These are phyloP conservation scores for Halenospora varia DNA, from an alignment of 495 filamentous ascomycete species.

Conservation along the genomic window DNA sequence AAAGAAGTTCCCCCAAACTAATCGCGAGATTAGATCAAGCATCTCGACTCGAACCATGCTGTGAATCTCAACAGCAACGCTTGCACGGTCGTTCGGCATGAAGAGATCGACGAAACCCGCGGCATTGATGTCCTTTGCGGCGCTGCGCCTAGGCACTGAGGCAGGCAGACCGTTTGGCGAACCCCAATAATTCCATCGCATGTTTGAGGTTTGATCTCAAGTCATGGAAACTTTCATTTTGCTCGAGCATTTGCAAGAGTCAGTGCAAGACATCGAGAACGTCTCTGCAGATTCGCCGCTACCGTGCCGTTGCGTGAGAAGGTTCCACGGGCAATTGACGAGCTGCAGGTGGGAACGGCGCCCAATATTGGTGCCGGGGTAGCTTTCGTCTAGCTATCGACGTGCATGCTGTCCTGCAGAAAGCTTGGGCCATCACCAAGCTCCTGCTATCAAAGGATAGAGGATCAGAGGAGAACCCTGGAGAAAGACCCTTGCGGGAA, in stretches of 20 bases:
- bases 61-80: background rate
- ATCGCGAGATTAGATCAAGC: slow-evolving; percentile 5
- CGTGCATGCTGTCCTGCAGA: slow-evolving; percentile 15
- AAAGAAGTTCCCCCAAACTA: slow-evolving; percentile 1
- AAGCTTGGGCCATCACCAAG: slow-evolving; percentile 11
- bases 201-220: background rate
- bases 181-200: background rate
- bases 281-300: background rate
- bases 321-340: background rate
- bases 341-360: background rate
- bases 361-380: background rate
- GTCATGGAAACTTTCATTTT: background rate
- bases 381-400: slow-evolving; percentile 12
- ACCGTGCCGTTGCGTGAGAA: background rate
- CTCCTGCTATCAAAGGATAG: background rate
- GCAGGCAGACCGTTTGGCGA: background rate
- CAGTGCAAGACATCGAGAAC: background rate
- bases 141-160: too few species aligned
- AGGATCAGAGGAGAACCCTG: background rate
- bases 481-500: background rate
- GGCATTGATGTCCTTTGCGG: background rate
- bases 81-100: background rate
- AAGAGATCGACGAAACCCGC: background rate
- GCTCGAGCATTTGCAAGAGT: too few species aligned
- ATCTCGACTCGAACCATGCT: background rate